A percentile compares a stretch with the other conserved stretches of the same genome.
Conservation (phyloP, 441 rosid species). For the Arabidopsis lyrata region DNA sequence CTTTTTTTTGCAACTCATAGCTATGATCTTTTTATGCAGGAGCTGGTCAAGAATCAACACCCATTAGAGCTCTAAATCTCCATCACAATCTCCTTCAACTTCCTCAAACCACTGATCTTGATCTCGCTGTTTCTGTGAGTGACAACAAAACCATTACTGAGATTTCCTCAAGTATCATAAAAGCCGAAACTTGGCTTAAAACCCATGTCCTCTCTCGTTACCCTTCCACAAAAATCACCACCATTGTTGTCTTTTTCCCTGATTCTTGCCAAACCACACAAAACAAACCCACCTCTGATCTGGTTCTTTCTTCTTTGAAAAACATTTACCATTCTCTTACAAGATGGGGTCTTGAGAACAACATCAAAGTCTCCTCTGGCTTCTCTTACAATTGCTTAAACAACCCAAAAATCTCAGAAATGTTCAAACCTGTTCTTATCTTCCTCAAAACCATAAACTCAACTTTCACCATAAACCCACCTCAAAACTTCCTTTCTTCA, state of each 20-base stretch:
- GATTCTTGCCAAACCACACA: constrained; percentile 50
- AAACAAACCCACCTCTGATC: constrained; percentile 48
- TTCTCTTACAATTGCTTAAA: constrained; percentile 55
- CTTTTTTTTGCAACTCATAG: background rate
- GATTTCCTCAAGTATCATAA: constrained; percentile 64
- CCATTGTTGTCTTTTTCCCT: constrained; percentile 61
- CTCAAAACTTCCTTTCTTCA: constrained; percentile 49
- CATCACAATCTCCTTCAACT: constrained; percentile 39
- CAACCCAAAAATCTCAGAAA: constrained; percentile 12
- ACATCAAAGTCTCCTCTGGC: constrained; percentile 65
- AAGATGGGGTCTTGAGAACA: constrained; percentile 77
- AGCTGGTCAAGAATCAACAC: constrained; percentile 63
- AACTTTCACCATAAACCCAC: constrained; percentile 56
- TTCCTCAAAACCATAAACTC: constrained; percentile 64
- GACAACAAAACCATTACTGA: constrained; percentile 51
- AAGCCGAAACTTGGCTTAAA: constrained; percentile 83
- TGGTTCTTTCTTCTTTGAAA: constrained; percentile 56
- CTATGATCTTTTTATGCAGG: constrained; percentile 46
- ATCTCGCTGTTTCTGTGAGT: constrained; percentile 57
- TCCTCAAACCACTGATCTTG: constrained; percentile 42
- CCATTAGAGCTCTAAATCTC: constrained; percentile 48
- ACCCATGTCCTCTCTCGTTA: constrained; percentile 65
- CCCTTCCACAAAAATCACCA: constrained; percentile 67
- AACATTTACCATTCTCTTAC: constrained; percentile 67
- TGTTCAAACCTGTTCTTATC: constrained; percentile 49